Evolutionary conservation across 352 stramenopile genomes (phyloP).

Genomic region (Phytophthora aleatoria): DNA sequence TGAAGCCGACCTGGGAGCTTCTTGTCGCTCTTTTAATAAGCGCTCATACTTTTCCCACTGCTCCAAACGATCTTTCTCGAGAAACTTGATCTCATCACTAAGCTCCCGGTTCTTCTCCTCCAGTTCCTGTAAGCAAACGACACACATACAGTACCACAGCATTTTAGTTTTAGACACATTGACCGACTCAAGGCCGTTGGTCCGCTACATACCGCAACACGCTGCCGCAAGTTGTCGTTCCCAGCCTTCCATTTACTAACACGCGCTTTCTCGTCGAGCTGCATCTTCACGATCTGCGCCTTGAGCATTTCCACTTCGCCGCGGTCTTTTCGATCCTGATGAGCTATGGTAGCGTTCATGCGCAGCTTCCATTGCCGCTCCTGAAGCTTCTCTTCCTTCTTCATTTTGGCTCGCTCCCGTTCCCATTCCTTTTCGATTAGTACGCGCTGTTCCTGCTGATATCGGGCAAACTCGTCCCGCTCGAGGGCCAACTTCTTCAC

Average conservation of each 20-base stretch:
- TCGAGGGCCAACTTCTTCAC: conserved; percentile 59
- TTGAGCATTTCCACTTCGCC: conserved; percentile 77
- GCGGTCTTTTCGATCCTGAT: conserved; percentile 64
- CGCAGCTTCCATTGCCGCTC: conserved; percentile 79
- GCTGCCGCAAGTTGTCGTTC: conserved; percentile 69
- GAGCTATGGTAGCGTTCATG: conserved; percentile 56
- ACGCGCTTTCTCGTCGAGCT: conserved; percentile 68
- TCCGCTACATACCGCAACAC: conserved; percentile 52
- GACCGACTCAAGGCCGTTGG: background rate
- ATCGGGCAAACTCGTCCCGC: conserved; percentile 53
- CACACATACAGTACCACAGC: conserved; percentile 2
- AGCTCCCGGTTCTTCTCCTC: conserved; percentile 79
- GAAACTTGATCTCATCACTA: conserved; percentile 75
- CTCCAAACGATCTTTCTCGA: conserved; percentile 75
- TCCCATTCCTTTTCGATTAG: conserved; percentile 77
- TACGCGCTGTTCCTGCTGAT: conserved; percentile 54
- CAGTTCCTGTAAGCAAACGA: conserved; percentile 54
- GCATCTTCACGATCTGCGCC: conserved; percentile 82
- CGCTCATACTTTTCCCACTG: conserved; percentile 78
- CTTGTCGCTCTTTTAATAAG: conserved; percentile 54
- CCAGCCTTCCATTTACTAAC: conserved; percentile 67
- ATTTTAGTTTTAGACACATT: conserved; percentile 1
- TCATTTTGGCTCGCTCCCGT: conserved; percentile 73
- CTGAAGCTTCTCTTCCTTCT: conserved; percentile 66
- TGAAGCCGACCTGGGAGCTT: conserved; percentile 3